Base-by-base conservation (phyloP, 352 stramenopile genomes). In the Pythium periplocum region DNA sequence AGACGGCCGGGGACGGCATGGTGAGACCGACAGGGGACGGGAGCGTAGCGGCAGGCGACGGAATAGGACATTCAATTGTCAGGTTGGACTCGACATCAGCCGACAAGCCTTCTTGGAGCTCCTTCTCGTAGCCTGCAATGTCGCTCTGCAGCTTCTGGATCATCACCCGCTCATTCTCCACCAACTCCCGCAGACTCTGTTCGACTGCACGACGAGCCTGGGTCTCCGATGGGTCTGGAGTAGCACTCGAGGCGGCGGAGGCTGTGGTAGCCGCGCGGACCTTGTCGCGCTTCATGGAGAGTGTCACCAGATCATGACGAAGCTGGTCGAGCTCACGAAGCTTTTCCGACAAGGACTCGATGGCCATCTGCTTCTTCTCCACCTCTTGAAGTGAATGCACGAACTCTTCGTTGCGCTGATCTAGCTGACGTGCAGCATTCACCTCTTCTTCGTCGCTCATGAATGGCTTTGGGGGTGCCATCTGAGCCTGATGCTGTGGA, bases 251-350 rank as follows among this genome's bases (percentile, higher is more conserved):
- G 0, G 35, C 46, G n/a, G 53, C 45, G 0, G 48, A 53, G 31
- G 53, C 58, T 11, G 59, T 54, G 3, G 56, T 69, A 2, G 64
- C 56, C 8, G 56, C 63, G 12, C 71, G 73, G 30, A 87, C 45
- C n/a, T 58, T 68, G 35, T 92, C 78, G 10, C 79, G 72, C 56
- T 88, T 89, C 61, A 86, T 82, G 8, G 73, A 64, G 9, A 92
- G 62, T 48, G 68, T 62, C 33, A 92, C 73, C 4, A 92, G 61
- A 51, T 92, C 77, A 33, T 84, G 69, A 30, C 82, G 82, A 33
- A 90, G 57, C 55, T 89, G 79, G 50, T 92, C 79, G 17, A 92
- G 59, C 56, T 86, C 75, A 12, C 70, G 75, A 36, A 92, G 48
- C 42, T 87, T 86, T 32, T 86, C 68, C 1, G 73, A 72, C 35